These are phyloP conservation scores for Acmispon strigosus DNA, from an alignment of 306 rosid species.

Conservation along the genomic window DNA sequence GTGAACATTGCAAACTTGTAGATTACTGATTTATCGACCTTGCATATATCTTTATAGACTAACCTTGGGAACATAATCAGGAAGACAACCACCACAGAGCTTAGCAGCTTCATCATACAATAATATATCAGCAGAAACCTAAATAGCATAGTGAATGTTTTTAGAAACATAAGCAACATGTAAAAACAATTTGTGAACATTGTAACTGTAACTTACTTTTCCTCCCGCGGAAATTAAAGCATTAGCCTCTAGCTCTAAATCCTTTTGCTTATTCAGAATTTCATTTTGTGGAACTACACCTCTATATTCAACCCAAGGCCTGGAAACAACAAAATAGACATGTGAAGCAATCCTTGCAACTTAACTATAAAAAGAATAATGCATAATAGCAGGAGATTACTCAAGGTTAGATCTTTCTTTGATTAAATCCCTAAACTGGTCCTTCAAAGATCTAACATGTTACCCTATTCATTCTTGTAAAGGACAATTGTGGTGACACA, in stretches of 20 bases:
- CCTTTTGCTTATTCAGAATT: slow-evolving; percentile 48
- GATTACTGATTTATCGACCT: no score
- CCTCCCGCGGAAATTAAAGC: slow-evolving; percentile 47
- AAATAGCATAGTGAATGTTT: slow-evolving; percentile 12
- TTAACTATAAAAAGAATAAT: not conserved
- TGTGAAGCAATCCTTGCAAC: slow-evolving; percentile 1
- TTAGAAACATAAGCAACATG: not conserved
- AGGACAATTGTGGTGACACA: no score
- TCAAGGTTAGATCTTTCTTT: not conserved
- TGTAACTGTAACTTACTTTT: slow-evolving; percentile 46
- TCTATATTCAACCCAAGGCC: slow-evolving; percentile 75
- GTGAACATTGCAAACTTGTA: no score
- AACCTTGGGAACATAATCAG: slow-evolving; percentile 71
- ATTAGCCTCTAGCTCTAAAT: slow-evolving; percentile 59
- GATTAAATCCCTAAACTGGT: not conserved
- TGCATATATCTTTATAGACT: not conserved
- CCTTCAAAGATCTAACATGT: not conserved
- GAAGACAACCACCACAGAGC: slow-evolving; percentile 64
- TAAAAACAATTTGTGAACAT: slow-evolving; percentile 20
- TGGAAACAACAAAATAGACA: slow-evolving; percentile 28
- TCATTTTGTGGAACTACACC: slow-evolving; percentile 57
- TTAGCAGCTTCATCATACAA: slow-evolving; percentile 63
- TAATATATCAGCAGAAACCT: slow-evolving; percentile 45
- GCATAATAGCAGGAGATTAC: not conserved
- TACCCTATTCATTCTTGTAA: no score